These are phyloP conservation scores for Candida khao-thaluensis DNA, from an alignment of 805 yeast genomes.

Conservation along the genomic window DNA sequence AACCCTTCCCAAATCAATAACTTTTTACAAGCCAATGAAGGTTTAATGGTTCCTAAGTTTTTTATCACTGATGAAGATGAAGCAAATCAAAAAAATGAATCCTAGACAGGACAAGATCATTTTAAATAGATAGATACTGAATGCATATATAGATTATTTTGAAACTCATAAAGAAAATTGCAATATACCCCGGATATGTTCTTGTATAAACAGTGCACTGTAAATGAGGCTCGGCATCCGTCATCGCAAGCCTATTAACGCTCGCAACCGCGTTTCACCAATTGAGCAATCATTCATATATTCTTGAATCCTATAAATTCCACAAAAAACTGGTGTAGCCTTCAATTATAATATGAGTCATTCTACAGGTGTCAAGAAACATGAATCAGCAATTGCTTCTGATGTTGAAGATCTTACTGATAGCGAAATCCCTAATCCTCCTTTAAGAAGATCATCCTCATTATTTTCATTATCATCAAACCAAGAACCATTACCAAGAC, in stretches of 20 bases:
- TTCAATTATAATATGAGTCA: slow-evolving; percentile 14
- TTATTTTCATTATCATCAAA: slow-evolving; percentile 50
- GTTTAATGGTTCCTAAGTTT: slow-evolving; percentile 14
- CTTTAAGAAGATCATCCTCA: slow-evolving; percentile 54
- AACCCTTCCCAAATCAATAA: slow-evolving; percentile 13
- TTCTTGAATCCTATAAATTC: not conserved
- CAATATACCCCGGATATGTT: too few species aligned
- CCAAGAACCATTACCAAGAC: slow-evolving; percentile 62
- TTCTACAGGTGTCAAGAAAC: slow-evolving; percentile 20
- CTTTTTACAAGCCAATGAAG: slow-evolving; percentile 17
- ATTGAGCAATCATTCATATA: slow-evolving; percentile 2
- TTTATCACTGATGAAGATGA: slow-evolving; percentile 16
- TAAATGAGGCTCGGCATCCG: too few species aligned
- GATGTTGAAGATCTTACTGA: slow-evolving; percentile 36
- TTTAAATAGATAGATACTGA: not conserved
- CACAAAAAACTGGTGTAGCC: slow-evolving; percentile 1
- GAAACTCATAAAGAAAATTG: too few species aligned
- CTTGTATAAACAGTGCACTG: too few species aligned
- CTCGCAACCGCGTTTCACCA: slow-evolving; percentile 2
- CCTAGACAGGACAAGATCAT: not conserved
- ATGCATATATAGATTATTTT: not conserved
- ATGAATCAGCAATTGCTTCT: slow-evolving; percentile 38
- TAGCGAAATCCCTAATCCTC: slow-evolving; percentile 17
- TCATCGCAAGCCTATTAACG: not conserved
- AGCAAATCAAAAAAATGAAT: not conserved